phyloP scores from a whole-genome alignment of 495 filamentous ascomycete species.

The Aspergillus ellipticus region DNA sequence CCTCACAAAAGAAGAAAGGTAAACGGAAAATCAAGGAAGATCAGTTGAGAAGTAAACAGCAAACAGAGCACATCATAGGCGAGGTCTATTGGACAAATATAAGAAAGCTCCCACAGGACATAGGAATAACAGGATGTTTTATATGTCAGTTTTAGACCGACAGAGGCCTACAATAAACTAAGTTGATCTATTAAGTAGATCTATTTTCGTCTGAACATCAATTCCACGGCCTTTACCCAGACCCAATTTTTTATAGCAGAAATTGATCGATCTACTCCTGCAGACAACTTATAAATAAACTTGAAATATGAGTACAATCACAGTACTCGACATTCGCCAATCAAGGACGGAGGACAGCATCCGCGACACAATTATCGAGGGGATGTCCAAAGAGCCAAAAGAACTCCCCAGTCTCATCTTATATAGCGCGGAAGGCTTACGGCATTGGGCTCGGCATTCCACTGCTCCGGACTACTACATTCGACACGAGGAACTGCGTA shows the following conservation, averaged over 20 bases:
- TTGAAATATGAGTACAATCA: neutral
- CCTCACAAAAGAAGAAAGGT: no score
- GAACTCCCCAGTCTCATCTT: neutral
- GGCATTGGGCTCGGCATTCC: neutral
- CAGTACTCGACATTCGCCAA: neutral
- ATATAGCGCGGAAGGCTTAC: slow-evolving; percentile 2
- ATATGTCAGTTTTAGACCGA: no score
- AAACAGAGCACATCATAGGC: no score
- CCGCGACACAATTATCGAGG: neutral
- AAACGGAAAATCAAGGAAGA: no score
- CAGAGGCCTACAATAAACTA: no score
- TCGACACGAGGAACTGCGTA: neutral
- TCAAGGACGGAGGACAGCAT: neutral
- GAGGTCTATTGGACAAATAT: no score
- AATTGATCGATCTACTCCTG: neutral
- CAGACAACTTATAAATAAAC: neutral
- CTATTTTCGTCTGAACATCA: no score
- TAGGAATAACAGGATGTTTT: no score
- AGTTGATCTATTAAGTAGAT: no score
- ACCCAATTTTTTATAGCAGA: neutral
- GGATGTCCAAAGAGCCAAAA: neutral
- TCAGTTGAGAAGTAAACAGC: no score
- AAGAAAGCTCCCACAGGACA: no score
- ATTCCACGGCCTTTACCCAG: no score
- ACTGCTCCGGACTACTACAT: neutral